These are phyloP conservation scores for Solanum medicagineum DNA, from an alignment of 257 asterid species.

Conservation along the genomic window DNA sequence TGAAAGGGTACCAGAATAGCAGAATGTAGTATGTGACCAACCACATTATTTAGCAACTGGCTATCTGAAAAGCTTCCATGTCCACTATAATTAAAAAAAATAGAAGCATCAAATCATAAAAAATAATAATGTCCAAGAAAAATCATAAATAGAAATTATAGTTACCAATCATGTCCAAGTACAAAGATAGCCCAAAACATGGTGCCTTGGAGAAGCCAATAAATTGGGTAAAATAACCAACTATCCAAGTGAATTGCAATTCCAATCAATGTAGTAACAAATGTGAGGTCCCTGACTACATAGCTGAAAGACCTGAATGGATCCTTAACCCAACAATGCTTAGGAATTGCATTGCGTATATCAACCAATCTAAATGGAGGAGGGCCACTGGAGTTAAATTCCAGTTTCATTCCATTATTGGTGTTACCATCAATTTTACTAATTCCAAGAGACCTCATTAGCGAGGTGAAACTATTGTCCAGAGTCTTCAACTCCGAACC, in stretches of 20 bases:
- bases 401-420: not conserved
- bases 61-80: conserved; percentile 64
- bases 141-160: not conserved
- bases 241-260: conserved; percentile 21
- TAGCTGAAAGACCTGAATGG: conserved; percentile 38
- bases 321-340: conserved; percentile 61
- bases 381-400: conserved; percentile 44
- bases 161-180: conserved; percentile 69
- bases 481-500: not conserved
- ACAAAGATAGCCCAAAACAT: conserved; percentile 70
- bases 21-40: conserved; percentile 61
- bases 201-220: conserved; percentile 55
- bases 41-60: conserved; percentile 29
- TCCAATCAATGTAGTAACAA: conserved; percentile 19
- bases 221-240: conserved; percentile 38
- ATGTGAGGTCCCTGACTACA: conserved; percentile 29
- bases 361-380: conserved; percentile 58
- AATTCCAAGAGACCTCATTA: not conserved
- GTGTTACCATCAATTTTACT: not conserved
- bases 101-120: not conserved
- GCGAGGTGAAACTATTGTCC: not conserved
- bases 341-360: conserved; percentile 45
- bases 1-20: conserved; percentile 52
- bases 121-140: not conserved
- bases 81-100: conserved; percentile 29